Evolutionary conservation across 768 basidiomycete genomes (phyloP).

Genomic region (Lactarius akahatsu): DNA sequence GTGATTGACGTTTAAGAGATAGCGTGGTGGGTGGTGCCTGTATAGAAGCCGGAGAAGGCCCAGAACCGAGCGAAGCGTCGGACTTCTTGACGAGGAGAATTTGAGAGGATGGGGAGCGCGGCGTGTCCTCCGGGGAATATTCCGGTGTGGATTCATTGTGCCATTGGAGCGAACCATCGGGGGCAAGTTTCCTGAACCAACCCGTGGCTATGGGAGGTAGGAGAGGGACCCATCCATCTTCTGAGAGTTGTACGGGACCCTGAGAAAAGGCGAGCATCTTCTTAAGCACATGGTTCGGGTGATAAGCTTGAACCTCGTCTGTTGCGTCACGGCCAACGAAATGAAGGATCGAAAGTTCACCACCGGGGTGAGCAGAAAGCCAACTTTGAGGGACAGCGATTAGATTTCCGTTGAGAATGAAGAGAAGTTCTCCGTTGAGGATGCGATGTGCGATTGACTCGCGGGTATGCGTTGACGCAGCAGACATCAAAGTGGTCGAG

Average conservation of each 20-base stretch:
- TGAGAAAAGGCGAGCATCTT: constrained; percentile 64
- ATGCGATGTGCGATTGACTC: constrained; percentile 67
- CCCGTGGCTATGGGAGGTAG: constrained; percentile 85
- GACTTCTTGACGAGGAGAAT: constrained; percentile 60
- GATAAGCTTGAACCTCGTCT: constrained; percentile 93
- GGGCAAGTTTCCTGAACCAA: constrained; percentile 62
- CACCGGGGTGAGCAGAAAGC: constrained; percentile 90
- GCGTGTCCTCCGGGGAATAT: constrained; percentile 34
- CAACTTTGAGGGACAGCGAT: constrained; percentile 68
- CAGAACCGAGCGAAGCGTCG: constrained; percentile 34
- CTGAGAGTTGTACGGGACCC: constrained; percentile 60
- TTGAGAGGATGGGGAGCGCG: constrained; percentile 41
- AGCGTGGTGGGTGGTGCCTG: constrained; percentile 53
- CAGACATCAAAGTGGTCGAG: too few relatives aligned
- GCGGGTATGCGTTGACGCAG: constrained; percentile 34
- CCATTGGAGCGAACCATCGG: constrained; percentile 37
- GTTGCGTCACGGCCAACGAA: constrained; percentile 94
- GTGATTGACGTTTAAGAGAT: constrained; percentile 56
- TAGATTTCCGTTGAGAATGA: constrained; percentile 67
- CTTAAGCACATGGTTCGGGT: constrained; percentile 56
- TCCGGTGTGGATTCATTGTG: constrained; percentile 18
- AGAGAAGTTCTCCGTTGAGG: constrained; percentile 68
- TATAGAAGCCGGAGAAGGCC: constrained; percentile 46
- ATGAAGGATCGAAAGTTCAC: constrained; percentile 84
- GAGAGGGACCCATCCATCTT: constrained; percentile 65